Conservation (phyloP, 2,329 filamentous ascomycete genomes). For the Alternaria novae-zelandiae region DNA sequence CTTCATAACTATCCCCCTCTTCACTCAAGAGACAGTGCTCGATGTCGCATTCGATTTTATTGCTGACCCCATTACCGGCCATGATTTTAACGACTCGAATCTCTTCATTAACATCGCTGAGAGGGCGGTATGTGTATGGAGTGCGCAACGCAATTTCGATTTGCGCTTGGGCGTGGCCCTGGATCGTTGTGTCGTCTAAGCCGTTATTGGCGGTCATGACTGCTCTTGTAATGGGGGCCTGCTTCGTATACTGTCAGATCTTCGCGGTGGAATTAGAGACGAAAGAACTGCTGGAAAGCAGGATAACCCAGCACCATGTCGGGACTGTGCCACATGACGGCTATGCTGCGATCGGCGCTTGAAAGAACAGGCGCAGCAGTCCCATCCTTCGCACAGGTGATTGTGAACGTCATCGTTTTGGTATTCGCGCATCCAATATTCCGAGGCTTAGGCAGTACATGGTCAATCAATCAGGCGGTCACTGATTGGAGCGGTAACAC, state of each 20-base stretch:
- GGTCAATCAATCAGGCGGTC: background rate
- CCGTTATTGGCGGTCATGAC: background rate
- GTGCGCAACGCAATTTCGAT: background rate
- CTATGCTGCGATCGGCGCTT: background rate
- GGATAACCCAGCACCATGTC: too few relatives aligned
- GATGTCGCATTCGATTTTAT: background rate
- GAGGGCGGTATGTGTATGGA: background rate
- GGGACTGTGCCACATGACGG: background rate
- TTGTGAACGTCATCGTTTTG: background rate
- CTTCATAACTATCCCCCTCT: background rate
- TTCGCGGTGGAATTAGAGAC: too few relatives aligned
- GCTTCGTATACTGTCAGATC: background rate
- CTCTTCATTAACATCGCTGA: background rate
- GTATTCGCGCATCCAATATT: background rate
- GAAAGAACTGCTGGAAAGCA: too few relatives aligned
- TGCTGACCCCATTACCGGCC: background rate
- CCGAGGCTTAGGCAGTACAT: background rate
- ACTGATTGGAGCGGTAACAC: background rate
- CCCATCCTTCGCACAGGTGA: background rate
- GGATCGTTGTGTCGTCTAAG: fast-evolving
- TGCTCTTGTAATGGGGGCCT: fast-evolving
- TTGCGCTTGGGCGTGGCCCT: background rate
- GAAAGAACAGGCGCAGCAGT: background rate
- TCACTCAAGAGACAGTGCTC: background rate
- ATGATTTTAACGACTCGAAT: background rate